Evolutionary conservation across 306 rosid species (phyloP), one percentile per base, ranked within the genome.

Genomic region (Delonix regia): DNA sequence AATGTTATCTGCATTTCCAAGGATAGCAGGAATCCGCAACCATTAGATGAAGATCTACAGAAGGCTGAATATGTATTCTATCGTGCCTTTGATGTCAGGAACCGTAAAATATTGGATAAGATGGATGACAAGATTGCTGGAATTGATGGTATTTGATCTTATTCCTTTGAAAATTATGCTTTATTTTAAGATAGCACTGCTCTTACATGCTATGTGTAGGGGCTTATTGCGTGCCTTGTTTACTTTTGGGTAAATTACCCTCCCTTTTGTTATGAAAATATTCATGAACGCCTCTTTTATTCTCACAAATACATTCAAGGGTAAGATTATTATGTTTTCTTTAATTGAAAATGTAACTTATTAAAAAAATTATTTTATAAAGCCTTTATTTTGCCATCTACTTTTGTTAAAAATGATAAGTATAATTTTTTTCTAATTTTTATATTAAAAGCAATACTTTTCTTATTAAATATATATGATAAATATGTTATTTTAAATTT

Each of bases 61-160:
- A 76, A 28, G 78, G 98, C 99, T 9, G 98, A 95, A 49, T 93
- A 78, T 81, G 84, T 93, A 57, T 95, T 90, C 80, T 55, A n/a
- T 63, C 92, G 96, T 48, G 88, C 88, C 71, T 95, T 93, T 87
- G 98, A 95, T 69, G 97, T 95, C 82, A 79, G 74, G 47, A 59
- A 60, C n/a, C 27, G 7, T 12, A 78, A 75, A 83, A 74, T 90
- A 70, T 18, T 79, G 78, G 92, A 87, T 59, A 70, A 78, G 80
- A 77, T 88, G 59, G 92, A 73, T 45, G 94, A 87, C 11, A 74
- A 38, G 73, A 80, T 93, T 84, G 90, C 96, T 36, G 93, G 84
- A 39, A 47, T 63, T 55, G 96, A 86, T 75, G 98, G 98, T 94
- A 77, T 57, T 25, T 55, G 47, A 74, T 80, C 60, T 22, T 67